Evolutionary conservation across 345 rosid genomes (phyloP).

Genomic region (Hypericum androsaemum): DNA sequence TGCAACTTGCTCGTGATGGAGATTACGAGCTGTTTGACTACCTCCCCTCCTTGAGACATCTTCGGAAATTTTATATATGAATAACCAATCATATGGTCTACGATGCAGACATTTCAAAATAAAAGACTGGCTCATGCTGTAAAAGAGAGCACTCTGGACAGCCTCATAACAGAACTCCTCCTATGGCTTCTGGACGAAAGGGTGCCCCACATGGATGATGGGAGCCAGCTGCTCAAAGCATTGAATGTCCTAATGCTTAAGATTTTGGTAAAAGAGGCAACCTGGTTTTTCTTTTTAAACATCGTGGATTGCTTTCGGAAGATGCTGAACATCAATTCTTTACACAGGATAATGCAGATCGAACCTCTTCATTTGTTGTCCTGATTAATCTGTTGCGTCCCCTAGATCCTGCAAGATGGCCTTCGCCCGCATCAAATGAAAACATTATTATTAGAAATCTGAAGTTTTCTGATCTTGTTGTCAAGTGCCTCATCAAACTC

Average conservation of each 20-base stretch:
- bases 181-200: slow-evolving; percentile 99
- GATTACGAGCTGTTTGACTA: background rate
- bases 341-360: slow-evolving; percentile 92
- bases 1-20: no score
- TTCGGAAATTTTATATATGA: background rate
- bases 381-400: slow-evolving; percentile 87
- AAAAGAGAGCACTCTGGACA: slow-evolving; percentile 85
- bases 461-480: slow-evolving; percentile 97
- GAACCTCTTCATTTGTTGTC: slow-evolving; percentile 92
- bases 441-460: slow-evolving; percentile 70
- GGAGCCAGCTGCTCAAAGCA: slow-evolving; percentile 95
- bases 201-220: slow-evolving; percentile 99
- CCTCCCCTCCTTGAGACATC: background rate
- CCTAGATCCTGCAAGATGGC: slow-evolving; percentile 92
- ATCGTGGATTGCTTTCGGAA: background rate
- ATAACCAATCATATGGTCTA: slow-evolving; percentile 8
- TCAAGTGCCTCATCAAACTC: slow-evolving; percentile 93
- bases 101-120: slow-evolving; percentile 88
- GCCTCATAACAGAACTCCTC: slow-evolving; percentile 91
- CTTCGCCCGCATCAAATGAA: slow-evolving; percentile 72
- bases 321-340: slow-evolving; percentile 9
- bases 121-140: slow-evolving; percentile 83
- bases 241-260: slow-evolving; percentile 97
- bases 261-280: slow-evolving; percentile 52
- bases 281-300: slow-evolving; percentile 2